Percentiles rank a stretch among this genome's conserved stretches.
Conservation (phyloP, 306 rosid species). For the Begonia fuchsioides region DNA sequence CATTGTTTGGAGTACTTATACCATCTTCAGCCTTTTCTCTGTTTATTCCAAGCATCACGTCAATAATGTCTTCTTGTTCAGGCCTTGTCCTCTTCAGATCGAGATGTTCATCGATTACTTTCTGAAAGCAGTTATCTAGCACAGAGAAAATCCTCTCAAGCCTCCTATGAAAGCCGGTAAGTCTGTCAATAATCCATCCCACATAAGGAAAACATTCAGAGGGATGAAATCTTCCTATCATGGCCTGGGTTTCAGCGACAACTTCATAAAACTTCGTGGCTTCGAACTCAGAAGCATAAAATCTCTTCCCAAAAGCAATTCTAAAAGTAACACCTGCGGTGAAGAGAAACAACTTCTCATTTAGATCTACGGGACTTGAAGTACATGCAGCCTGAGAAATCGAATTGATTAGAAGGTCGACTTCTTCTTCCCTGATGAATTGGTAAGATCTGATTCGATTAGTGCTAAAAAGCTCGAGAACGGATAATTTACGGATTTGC, state of each 20-base stretch:
- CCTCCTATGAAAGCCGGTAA: constrained; percentile 12
- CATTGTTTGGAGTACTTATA: neutral
- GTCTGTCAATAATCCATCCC: constrained; percentile 37
- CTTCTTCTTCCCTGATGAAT: constrained; percentile 11
- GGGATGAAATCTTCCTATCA: constrained; percentile 16
- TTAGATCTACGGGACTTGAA: constrained; percentile 9
- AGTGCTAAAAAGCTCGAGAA: constrained; percentile 20
- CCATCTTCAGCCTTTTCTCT: constrained; percentile 2
- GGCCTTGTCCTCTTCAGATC: constrained; percentile 1
- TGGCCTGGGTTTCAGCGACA: constrained; percentile 19
- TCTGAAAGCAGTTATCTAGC: constrained; percentile 28
- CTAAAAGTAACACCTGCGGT: constrained; percentile 18
- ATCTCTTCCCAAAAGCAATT: constrained; percentile 31
- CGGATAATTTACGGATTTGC: constrained; percentile 26
- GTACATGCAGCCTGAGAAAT: neutral
- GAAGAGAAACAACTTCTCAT: constrained; percentile 15
- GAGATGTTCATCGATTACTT: constrained; percentile 17
- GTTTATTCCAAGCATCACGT: constrained; percentile 10
- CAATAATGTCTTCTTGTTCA: constrained; percentile 16
- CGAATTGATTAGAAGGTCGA: constrained; percentile 2
- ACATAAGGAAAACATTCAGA: constrained; percentile 20
- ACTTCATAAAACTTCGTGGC: constrained; percentile 18
- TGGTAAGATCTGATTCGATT: constrained; percentile 12
- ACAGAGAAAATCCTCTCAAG: constrained; percentile 19
- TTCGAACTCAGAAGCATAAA: constrained; percentile 5